Conservation (phyloP, 305 asterid genomes). For the Fraxinus floribunda region DNA sequence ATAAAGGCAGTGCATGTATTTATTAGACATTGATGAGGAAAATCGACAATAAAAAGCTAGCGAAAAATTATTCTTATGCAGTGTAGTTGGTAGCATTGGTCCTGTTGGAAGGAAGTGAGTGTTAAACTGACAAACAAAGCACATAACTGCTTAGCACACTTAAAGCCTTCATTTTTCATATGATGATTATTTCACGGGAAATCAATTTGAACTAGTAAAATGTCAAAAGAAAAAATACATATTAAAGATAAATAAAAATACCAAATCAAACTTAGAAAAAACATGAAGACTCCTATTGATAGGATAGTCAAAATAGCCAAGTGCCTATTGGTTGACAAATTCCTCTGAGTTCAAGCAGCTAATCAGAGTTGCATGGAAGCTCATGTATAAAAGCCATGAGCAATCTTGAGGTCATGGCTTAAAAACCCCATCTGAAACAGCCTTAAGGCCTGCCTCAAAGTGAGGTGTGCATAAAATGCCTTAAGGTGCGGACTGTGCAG, state of each 20-base stretch:
- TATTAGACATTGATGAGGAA: not conserved
- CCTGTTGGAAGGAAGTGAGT: not conserved
- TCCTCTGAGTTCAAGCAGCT: not conserved
- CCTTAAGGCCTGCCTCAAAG: not conserved
- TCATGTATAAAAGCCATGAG: not conserved
- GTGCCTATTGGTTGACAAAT: not conserved
- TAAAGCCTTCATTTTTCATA: not conserved
- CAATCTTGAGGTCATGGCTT: not conserved
- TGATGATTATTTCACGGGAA: not conserved
- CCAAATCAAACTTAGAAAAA: not conserved
- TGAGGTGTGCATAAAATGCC: not conserved
- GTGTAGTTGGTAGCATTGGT: not conserved
- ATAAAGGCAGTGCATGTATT: not conserved
- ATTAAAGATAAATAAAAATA: not conserved
- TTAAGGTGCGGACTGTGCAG: not conserved
- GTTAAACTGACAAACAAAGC: not conserved
- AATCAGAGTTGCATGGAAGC: not conserved
- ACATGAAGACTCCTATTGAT: not conserved
- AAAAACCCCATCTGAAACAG: not conserved
- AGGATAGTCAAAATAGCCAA: not conserved
- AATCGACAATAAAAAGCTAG: not conserved
- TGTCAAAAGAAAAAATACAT: not conserved
- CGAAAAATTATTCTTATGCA: not conserved
- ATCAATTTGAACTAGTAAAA: not conserved
- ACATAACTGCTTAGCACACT: not conserved